Evolutionary conservation across 2,329 filamentous ascomycete species (phyloP).

Genomic region (Aspergillus sp.): DNA sequence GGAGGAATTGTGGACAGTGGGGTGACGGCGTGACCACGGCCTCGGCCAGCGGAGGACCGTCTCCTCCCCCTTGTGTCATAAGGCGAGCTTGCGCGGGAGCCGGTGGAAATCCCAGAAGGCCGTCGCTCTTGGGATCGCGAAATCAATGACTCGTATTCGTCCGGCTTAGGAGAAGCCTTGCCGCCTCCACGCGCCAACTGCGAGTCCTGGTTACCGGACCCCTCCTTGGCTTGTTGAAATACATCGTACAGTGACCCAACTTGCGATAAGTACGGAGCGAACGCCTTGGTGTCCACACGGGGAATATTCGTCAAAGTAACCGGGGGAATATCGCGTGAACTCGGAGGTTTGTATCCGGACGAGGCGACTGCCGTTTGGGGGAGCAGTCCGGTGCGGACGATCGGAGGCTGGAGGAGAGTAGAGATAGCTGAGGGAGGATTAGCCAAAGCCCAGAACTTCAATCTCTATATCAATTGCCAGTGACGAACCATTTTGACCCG

Average conservation of each 20-base stretch:
- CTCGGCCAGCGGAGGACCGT: conserved; percentile 53
- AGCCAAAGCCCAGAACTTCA: conserved; percentile 6
- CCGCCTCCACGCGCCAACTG: conserved; percentile 48
- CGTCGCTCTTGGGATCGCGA: conserved; percentile 45
- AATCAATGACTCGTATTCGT: conserved; percentile 51
- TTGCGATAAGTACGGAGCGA: conserved; percentile 79
- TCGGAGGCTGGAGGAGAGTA: conserved; percentile 85
- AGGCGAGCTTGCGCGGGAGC: conserved; percentile 46
- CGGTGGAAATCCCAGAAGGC: conserved; percentile 43
- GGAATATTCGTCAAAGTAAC: conserved; percentile 87
- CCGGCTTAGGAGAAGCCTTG: conserved; percentile 43
- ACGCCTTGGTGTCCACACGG: conserved; percentile 75
- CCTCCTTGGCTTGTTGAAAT: conserved; percentile 78
- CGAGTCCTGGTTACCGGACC: conserved; percentile 62
- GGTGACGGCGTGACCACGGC: conserved; percentile 69
- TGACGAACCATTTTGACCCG: conserved; percentile 73
- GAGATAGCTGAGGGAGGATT: conserved; percentile 68
- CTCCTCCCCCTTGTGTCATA: conserved; percentile 49
- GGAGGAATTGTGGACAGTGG: conserved; percentile 87
- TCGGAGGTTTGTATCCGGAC: conserved; percentile 77
- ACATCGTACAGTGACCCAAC: conserved; percentile 87
- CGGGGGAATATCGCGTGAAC: conserved; percentile 84
- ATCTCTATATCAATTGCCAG: neutral
- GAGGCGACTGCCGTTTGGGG: conserved; percentile 70
- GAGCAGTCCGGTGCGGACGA: conserved; percentile 81